Evolutionary conservation across 2,329 filamentous ascomycete species (phyloP).

Genomic region (Fusarium humuli): DNA sequence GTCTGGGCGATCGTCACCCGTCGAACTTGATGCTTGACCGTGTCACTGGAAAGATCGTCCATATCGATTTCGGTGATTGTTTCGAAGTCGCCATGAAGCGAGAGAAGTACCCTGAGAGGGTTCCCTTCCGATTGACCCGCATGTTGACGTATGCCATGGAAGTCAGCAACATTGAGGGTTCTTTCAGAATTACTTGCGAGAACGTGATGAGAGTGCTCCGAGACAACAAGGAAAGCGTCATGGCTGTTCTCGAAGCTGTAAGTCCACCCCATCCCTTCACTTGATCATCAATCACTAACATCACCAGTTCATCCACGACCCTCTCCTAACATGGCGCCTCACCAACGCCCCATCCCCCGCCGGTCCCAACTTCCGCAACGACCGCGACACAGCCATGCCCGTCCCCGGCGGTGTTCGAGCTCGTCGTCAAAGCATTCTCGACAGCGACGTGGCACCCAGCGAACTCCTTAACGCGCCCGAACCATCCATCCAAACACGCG

Average conservation of each 20-base stretch:
- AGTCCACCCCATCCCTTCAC: constrained; percentile 55
- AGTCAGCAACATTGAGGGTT: constrained; percentile 99
- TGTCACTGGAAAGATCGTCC: constrained; percentile 94
- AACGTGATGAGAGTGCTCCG: constrained; percentile 97
- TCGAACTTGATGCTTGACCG: constrained; percentile 98
- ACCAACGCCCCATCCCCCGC: constrained; percentile 71
- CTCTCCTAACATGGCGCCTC: constrained; percentile 97
- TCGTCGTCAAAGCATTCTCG: constrained; percentile 77
- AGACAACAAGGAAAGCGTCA: constrained; percentile 97
- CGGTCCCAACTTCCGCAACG: constrained; percentile 74
- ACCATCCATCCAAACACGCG: constrained; percentile 60
- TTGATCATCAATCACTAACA: constrained; percentile 8
- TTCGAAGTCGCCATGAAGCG: constrained; percentile 99
- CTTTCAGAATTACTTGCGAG: constrained; percentile 97
- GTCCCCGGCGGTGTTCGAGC: constrained; percentile 62
- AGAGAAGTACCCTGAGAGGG: constrained; percentile 97
- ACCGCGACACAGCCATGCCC: constrained; percentile 66
- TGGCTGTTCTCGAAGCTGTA: constrained; percentile 97
- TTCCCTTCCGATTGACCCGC: constrained; percentile 95
- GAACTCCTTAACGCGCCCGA: constrained; percentile 65
- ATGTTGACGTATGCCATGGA: constrained; percentile 99
- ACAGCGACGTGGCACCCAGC: constrained; percentile 69
- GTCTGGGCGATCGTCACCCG: constrained; percentile 94
- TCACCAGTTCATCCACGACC: constrained; percentile 93
- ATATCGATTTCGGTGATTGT: constrained; percentile 99